Evolutionary conservation across 176 grass and related monocot species (phyloP).

Genomic region (Lolium rigidum): DNA sequence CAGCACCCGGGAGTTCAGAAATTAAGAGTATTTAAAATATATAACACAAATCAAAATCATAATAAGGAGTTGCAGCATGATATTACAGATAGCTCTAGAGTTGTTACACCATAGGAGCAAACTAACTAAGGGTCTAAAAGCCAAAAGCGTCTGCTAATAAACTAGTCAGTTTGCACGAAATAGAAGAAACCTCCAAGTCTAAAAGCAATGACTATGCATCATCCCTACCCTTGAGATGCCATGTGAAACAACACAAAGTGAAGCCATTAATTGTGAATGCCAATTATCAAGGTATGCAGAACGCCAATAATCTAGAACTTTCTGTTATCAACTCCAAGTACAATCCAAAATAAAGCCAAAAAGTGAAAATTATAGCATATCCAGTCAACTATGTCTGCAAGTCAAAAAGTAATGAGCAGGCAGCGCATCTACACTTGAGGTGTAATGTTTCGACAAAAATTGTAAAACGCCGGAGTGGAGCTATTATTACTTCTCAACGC

Average conservation of each 20-base stretch:
- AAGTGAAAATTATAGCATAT: background rate
- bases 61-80: slow-evolving; percentile 9
- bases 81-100: background rate
- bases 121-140: background rate
- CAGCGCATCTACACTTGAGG: background rate
- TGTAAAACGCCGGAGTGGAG: background rate
- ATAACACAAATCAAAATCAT: background rate
- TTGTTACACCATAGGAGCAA: background rate
- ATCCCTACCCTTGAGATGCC: background rate
- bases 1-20: background rate
- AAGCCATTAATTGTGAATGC: background rate
- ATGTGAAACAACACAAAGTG: background rate
- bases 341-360: slow-evolving; percentile 6
- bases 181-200: background rate
- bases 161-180: background rate
- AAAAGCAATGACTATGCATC: background rate
- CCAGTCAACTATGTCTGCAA: background rate
- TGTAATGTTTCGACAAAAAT: background rate
- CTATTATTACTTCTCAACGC: background rate
- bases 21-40: background rate
- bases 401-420: background rate
- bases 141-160: background rate
- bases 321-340: background rate
- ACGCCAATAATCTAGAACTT: background rate
- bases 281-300: background rate